phyloP scores from a whole-genome alignment of 352 stramenopile species.

The Phytophthora foliorum region DNA sequence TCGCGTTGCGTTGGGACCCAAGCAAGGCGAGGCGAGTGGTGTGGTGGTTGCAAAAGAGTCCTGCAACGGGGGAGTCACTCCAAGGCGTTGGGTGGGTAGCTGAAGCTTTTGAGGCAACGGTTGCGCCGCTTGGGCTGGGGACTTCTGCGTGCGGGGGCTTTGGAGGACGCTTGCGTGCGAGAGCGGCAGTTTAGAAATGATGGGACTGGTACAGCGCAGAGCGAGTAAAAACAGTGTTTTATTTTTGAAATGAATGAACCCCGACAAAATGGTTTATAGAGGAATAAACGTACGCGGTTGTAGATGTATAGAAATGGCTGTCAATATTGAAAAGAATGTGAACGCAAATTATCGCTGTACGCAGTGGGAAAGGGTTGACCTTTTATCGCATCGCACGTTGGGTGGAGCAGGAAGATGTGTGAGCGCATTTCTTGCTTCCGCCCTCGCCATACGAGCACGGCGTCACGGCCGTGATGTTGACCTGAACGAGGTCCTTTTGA shows the following conservation, averaged over 20 bases:
- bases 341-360: slow-evolving; percentile 1
- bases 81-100: slow-evolving; percentile 50
- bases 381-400: slow-evolving; percentile 12
- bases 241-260: too few species aligned
- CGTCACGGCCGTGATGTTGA: slow-evolving; percentile 4
- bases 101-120: slow-evolving; percentile 7
- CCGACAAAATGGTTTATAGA: too few species aligned
- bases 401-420: slow-evolving; percentile 22
- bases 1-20: slow-evolving; percentile 31
- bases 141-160: slow-evolving; percentile 6
- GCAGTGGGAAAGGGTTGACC: not conserved
- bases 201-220: slow-evolving; percentile 11
- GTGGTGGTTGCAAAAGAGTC: slow-evolving; percentile 31
- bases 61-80: slow-evolving; percentile 44
- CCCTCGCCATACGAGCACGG: slow-evolving; percentile 10
- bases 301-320: not conserved
- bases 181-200: slow-evolving; percentile 37
- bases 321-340: not conserved
- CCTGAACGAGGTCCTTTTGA: slow-evolving; percentile 13
- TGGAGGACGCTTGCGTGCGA: slow-evolving; percentile 28
- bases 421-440: slow-evolving; percentile 27
- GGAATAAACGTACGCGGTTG: not conserved
- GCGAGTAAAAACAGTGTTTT: slow-evolving; percentile 17
- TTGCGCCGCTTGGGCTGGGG: slow-evolving; percentile 12
- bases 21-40: slow-evolving; percentile 29